These are phyloP conservation scores for Picea sitchensis DNA, from an alignment of 75 land plant species.

Conservation along the genomic window DNA sequence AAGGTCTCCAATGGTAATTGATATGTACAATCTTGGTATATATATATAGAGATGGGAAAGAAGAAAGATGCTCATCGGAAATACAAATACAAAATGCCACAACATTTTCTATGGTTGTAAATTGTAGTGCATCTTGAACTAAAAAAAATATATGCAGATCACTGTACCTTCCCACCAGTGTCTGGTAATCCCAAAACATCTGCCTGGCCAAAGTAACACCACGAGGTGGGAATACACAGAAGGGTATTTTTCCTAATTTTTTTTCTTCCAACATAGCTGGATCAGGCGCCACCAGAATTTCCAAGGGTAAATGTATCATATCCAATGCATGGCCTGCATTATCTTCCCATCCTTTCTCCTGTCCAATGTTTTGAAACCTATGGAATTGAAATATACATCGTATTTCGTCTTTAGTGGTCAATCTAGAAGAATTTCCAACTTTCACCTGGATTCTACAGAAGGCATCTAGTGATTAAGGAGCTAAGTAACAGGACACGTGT, in stretches of 20 bases:
- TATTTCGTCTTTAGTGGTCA: neutral
- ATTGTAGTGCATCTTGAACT: neutral
- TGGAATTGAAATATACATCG: neutral
- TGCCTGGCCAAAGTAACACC: conserved; percentile 90
- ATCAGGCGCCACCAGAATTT: conserved; percentile 85
- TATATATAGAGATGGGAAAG: neutral
- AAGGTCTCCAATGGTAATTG: neutral
- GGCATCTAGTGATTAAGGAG: neutral
- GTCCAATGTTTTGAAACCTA: conserved; percentile 80
- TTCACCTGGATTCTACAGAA: neutral
- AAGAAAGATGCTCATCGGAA: neutral
- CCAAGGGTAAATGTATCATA: conserved; percentile 53
- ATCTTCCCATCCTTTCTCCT: conserved; percentile 68
- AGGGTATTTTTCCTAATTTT: conserved; percentile 73
- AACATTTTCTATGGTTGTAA: conserved; percentile 6
- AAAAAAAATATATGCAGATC: neutral
- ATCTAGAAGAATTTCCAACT: neutral
- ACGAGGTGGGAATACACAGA: conserved; percentile 85
- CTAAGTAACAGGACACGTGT: no score
- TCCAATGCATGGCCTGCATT: conserved; percentile 70
- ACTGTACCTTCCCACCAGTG: conserved; percentile 87
- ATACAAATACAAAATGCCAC: neutral
- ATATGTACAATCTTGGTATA: no score
- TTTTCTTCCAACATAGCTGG: conserved; percentile 54
- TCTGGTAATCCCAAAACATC: conserved; percentile 95